Conservation (phyloP, 371 early-diverging fungal genomes). For the Actinomortierella wolfii region DNA sequence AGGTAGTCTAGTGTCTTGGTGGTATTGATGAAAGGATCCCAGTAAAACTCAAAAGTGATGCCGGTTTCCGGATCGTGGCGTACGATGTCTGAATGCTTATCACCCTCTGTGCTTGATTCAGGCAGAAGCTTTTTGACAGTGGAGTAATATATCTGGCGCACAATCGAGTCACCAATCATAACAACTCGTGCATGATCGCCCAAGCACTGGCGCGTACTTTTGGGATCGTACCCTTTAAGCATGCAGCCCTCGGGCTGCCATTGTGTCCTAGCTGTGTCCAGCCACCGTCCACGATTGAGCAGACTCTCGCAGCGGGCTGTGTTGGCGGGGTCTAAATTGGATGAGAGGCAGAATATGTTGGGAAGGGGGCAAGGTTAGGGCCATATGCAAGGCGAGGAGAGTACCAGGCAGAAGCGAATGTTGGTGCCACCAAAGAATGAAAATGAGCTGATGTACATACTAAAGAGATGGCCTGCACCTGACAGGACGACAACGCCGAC, state of each 20-base stretch:
- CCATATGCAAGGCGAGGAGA: too few species aligned
- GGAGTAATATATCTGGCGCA: conserved; percentile 64
- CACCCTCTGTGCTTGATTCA: conserved; percentile 34
- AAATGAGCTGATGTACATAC: conserved; percentile 1
- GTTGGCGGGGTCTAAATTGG: conserved; percentile 47
- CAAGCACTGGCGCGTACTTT: conserved; percentile 54
- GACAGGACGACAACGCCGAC: conserved; percentile 10
- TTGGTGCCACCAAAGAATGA: background rate
- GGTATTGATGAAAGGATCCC: conserved; percentile 70
- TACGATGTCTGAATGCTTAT: conserved; percentile 47
- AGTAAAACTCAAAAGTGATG: conserved; percentile 60
- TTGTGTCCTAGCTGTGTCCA: conserved; percentile 29
- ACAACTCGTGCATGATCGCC: conserved; percentile 48
- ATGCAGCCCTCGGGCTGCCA: conserved; percentile 72
- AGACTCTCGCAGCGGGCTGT: conserved; percentile 51
- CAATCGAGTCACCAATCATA: conserved; percentile 74
- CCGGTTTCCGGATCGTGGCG: conserved; percentile 36
- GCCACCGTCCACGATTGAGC: conserved; percentile 54
- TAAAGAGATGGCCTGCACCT: conserved; percentile 8
- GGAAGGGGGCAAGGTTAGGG: too few species aligned
- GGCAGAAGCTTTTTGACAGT: conserved; percentile 51
- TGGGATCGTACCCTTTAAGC: conserved; percentile 52
- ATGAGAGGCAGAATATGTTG: background rate
- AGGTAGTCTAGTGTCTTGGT: conserved; percentile 47
- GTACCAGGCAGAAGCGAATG: background rate